A percentile compares a stretch with the other conserved stretches of the same genome.
Conservation (phyloP, 2,329 filamentous ascomycete species). For the Chaetomium sp. region DNA sequence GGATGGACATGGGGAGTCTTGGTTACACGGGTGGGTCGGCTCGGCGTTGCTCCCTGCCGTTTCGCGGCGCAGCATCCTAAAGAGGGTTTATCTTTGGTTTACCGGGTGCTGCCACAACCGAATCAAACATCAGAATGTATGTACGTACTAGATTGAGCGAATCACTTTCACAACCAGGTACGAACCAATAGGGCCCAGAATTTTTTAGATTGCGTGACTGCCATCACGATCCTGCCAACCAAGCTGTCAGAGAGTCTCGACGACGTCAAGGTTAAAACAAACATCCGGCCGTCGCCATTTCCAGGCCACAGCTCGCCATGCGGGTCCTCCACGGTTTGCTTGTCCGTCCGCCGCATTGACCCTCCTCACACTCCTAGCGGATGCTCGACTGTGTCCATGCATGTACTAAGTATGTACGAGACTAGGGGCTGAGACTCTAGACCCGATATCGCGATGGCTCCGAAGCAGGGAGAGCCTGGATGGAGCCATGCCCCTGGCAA, state of each 20-base stretch:
- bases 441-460: neutral
- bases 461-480: neutral
- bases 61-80: constrained; percentile 24
- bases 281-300: neutral
- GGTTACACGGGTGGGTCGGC: constrained; percentile 24
- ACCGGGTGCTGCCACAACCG: constrained; percentile 4
- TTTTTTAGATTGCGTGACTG: neutral
- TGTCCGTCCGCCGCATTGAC: neutral
- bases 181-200: neutral
- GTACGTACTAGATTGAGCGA: constrained; percentile 2
- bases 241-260: neutral
- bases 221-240: neutral
- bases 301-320: neutral
- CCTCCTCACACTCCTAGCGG: neutral
- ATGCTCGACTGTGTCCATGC: neutral
- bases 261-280: neutral
- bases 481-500: neutral
- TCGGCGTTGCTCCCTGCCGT: constrained; percentile 27
- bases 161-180: constrained; percentile 14
- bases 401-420: constrained; percentile 2
- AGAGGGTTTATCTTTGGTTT: neutral
- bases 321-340: neutral
- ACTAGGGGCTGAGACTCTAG: constrained; percentile 1
- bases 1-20: constrained; percentile 24
- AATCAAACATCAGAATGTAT: constrained; percentile 10